These are phyloP conservation scores for Malus hybrid DNA, from an alignment of 331 rosid genomes.

Conservation along the genomic window DNA sequence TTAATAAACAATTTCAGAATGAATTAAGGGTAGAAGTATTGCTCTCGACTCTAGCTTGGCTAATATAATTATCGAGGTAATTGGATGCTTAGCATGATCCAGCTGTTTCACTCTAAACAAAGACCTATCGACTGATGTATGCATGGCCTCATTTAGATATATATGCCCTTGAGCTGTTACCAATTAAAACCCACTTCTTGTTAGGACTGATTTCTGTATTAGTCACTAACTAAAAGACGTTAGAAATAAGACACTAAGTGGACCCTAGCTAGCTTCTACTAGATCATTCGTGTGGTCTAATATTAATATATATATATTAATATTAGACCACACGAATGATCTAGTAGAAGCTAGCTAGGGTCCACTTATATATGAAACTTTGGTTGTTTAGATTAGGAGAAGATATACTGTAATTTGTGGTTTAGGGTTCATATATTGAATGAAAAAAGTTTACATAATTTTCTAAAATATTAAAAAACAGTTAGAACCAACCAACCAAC, in stretches of 20 bases:
- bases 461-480: not conserved
- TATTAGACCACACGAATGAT: no score
- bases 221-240: not conserved
- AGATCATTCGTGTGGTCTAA: not conserved
- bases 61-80: not conserved
- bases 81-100: not conserved
- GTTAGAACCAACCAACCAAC: not conserved
- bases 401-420: not conserved
- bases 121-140: not conserved
- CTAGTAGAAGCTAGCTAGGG: no score
- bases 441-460: not conserved
- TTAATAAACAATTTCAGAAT: not conserved
- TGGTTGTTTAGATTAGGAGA: not conserved
- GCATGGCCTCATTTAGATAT: not conserved
- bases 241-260: not conserved
- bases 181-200: not conserved
- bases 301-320: no score
- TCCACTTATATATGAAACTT: not conserved
- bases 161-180: conserved; percentile 5
- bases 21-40: not conserved
- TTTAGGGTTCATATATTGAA: not conserved
- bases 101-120: conserved; percentile 9
- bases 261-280: not conserved
- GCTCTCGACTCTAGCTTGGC: not conserved
- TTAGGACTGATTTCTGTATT: not conserved